Evolutionary conservation across 225 moss, liverwort and hornwort species (phyloP).

Genomic region (Thuidium tamariscinum): DNA sequence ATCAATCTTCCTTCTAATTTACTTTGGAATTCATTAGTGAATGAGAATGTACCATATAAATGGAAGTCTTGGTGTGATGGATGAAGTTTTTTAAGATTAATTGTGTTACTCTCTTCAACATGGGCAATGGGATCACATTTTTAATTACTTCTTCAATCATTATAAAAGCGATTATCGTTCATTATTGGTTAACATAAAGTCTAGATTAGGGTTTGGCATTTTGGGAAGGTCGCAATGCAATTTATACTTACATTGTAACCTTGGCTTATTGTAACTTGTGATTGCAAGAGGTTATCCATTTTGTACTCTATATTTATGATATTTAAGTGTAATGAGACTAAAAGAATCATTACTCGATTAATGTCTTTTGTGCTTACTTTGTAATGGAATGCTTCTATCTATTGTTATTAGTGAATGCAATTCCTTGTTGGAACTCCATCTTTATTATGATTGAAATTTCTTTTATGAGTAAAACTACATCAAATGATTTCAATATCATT

Average conservation of each 20-base stretch:
- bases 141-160: neutral
- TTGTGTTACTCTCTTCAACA: too few species aligned
- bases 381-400: neutral
- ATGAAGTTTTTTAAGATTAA: neutral
- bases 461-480: too few species aligned
- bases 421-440: neutral
- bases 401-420: neutral
- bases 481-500: too few species aligned
- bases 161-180: neutral
- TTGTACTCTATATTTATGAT: neutral
- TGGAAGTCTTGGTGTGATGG: neutral
- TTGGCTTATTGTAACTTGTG: neutral
- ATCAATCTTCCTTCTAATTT: neutral
- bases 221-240: accelerated
- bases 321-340: neutral
- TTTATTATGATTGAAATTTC: neutral
- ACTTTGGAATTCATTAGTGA: neutral
- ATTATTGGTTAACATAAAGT: neutral
- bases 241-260: neutral
- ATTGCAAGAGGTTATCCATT: neutral
- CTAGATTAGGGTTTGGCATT: accelerated
- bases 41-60: neutral
- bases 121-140: neutral
- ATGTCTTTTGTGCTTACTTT: neutral
- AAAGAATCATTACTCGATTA: neutral